Evolutionary conservation across 2,329 filamentous ascomycete genomes (phyloP).

Genomic region (Dactylellina sp.): DNA sequence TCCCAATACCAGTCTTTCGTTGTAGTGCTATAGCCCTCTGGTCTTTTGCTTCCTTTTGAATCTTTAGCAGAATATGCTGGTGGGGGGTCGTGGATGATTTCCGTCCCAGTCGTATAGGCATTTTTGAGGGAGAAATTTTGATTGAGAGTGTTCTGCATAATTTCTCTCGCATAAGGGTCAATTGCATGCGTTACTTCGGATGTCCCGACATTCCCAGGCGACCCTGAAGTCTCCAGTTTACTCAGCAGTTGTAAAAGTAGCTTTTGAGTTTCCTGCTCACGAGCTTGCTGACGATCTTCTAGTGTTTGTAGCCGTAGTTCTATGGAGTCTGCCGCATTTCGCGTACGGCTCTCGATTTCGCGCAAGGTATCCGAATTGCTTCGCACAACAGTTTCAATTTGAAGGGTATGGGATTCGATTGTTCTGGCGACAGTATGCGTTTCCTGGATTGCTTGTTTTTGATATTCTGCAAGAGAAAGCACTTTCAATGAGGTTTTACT

Average conservation of each 20-base stretch:
- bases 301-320: slow-evolving; percentile 31
- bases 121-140: slow-evolving; percentile 22
- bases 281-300: slow-evolving; percentile 17
- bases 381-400: slow-evolving; percentile 34
- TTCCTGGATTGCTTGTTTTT: slow-evolving; percentile 28
- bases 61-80: slow-evolving; percentile 36
- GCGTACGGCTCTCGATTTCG: slow-evolving; percentile 15
- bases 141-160: slow-evolving; percentile 47
- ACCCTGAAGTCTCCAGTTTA: slow-evolving; percentile 30
- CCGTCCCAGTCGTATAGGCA: background rate
- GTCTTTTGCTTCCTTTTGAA: background rate
- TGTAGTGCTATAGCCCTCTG: slow-evolving; percentile 34
- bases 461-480: slow-evolving; percentile 36
- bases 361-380: slow-evolving; percentile 27
- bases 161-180: slow-evolving; percentile 39
- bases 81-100: slow-evolving; percentile 20
- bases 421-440: slow-evolving; percentile 13
- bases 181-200: slow-evolving; percentile 40
- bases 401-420: slow-evolving; percentile 40
- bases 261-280: slow-evolving; percentile 49
- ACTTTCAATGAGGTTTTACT: slow-evolving; percentile 55
- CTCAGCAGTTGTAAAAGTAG: slow-evolving; percentile 38
- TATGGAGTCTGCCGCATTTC: slow-evolving; percentile 19
- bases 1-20: slow-evolving; percentile 51
- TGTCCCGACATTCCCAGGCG: slow-evolving; percentile 15